Base-by-base conservation (phyloP, 441 rosid genomes). In the Populus hybrid region DNA sequence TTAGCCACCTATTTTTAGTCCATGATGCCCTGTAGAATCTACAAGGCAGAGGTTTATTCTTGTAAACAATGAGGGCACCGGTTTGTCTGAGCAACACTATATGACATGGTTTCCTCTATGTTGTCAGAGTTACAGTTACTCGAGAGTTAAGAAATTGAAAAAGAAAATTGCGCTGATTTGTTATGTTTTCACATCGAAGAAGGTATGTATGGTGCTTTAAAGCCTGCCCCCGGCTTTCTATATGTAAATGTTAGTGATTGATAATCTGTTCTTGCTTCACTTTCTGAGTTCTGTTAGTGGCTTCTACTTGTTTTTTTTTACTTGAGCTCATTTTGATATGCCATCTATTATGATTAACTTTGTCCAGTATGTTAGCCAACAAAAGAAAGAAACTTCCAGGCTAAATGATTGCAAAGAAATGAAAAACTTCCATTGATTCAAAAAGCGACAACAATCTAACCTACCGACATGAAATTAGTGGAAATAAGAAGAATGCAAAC, bases 401-500 rank as follows among this genome's bases (percentile, higher is more conserved):
- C 50, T 21, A 21, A 32, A 73, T 18, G 23, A 36, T 10, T 61
- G n/a, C 28, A 20, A 20, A n/a, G 14, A 46, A 75, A 69, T 20
- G 30, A n/a, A 69, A 59, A 11, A 69, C 14, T 57, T 59, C 36
- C 79, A 59, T 76, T 59, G 61, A 76, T 59, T 35, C 1, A 57
- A 76, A 23, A 57, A 1, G 46, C 11, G 16, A 26, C 30, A 20
- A 66, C 40, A 24, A 20, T 24, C 9, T 32, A 18, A 14, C 18
- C 69, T 18, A 7, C 10, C 11, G 26, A 28, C 28, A 70, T 14
- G 11, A 24, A 77, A 50, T 65, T 38, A 72, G 38, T 18, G 14
- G 42, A 69, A 69, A 70, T 57, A 36, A 72, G 71, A 24, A 30
- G 70, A 14, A 18, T 53, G 18, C 59, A 66, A 68, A 74, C 78